Conservation (phyloP, 208 protist species). For the Trypanosoma lewisi region DNA sequence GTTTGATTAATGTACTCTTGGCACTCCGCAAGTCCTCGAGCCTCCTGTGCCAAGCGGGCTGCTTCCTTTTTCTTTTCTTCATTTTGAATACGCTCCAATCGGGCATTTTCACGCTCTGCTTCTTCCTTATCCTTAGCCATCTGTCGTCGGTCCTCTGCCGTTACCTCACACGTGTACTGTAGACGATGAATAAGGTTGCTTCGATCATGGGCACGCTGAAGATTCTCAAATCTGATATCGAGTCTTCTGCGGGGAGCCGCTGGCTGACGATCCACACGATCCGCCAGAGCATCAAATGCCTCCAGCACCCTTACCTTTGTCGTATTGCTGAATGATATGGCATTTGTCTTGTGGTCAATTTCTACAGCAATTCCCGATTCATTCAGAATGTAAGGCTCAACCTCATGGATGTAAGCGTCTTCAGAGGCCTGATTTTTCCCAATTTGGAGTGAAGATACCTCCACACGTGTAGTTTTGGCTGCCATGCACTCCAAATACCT, state of each 20-base stretch:
- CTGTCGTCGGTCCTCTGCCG: constrained; percentile 29
- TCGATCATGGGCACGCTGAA: constrained; percentile 38
- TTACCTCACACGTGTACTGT: constrained; percentile 40
- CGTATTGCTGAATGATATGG: constrained; percentile 61
- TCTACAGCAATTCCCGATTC: constrained; percentile 57
- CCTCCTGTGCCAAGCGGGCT: constrained; percentile 33
- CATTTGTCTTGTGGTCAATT: constrained; percentile 66
- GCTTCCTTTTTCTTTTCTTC: constrained; percentile 57
- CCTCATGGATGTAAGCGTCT: constrained; percentile 51
- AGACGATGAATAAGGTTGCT: constrained; percentile 39
- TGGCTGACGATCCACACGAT: constrained; percentile 28
- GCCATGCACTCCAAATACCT: constrained; percentile 58
- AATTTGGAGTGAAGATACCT: constrained; percentile 41
- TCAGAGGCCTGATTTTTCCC: constrained; percentile 31
- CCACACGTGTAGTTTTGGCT: constrained; percentile 37
- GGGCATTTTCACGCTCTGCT: constrained; percentile 27
- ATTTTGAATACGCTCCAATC: constrained; percentile 38
- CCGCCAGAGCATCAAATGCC: constrained; percentile 48
- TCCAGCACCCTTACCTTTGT: constrained; percentile 57
- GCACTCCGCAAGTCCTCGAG: constrained; percentile 53
- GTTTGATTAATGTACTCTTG: constrained; percentile 58
- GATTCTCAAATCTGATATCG: constrained; percentile 30
- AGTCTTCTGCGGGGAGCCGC: constrained; percentile 11
- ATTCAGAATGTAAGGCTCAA: constrained; percentile 65
- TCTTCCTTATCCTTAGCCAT: constrained; percentile 39